Evolutionary conservation across 495 filamentous ascomycete genomes (phyloP), one percentile per base, ranked within the genome.

Genomic region (Cairneyella variabilis): DNA sequence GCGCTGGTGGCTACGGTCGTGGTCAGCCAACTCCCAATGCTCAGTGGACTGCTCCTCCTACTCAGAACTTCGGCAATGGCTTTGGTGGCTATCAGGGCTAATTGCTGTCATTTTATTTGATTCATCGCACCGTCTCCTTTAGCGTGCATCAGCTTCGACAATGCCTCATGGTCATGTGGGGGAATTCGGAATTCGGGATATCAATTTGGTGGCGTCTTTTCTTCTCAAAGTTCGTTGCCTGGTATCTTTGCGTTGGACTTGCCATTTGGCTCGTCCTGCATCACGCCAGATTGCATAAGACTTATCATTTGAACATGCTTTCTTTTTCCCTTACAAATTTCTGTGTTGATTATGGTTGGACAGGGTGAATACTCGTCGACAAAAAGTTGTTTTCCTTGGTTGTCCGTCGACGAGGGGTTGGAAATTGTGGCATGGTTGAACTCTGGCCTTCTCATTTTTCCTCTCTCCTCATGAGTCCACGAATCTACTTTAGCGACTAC

Each of bases 1-100:
- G 84, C 61, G 84, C 86, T 56, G 88, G 85, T 57, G 88, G 88
- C 44, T 95, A 90, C 60, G 88, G 88, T 38, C 89, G 89, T 70
- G 62, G 62, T 59, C 87, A 91, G 58, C 84, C 81, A 58, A 78
- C 83, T 52, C 80, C 86, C 54, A 84, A 82, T 62, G 72, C 83
- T 61, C 86, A 87, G 60, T 92, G 88, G 84, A 83, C 78, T 61
- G 83, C 85, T 62, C 74, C 77, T 18, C 75, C 80, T 39, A 73
- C 74, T 36, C 77, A 80, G 60, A 76, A 76, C 65, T 78, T 79
- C 65, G 75, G 76, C 62, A 80, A 78, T 58, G 79, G 77, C 38
- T 83, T 80, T 63, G 74, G 76, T 55, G 79, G 73, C 34, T 83
- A 82, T 61, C 82, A 82, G 62, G 78, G 78, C 46, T 82, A 76